Conservation (phyloP, 2,329 filamentous ascomycete genomes). For the Apiospora kogelbergensis region DNA sequence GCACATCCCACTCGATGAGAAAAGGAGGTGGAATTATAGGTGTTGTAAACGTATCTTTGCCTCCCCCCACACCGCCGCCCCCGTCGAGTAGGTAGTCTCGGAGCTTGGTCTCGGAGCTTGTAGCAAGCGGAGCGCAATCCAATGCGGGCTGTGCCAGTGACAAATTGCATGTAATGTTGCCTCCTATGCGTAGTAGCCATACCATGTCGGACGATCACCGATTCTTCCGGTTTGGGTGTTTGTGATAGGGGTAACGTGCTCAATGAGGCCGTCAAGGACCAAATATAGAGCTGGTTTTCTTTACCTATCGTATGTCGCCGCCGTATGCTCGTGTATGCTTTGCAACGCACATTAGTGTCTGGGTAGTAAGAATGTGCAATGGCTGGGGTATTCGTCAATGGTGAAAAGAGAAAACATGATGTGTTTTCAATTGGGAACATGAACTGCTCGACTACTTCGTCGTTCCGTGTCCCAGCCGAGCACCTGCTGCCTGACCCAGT, state of each 20-base stretch:
- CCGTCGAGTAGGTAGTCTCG: too few species aligned
- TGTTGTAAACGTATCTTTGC: too few species aligned
- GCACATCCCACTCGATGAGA: too few species aligned
- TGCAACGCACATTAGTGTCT: too few species aligned
- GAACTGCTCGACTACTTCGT: not conserved
- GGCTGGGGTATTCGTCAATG: not conserved
- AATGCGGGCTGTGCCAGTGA: not conserved
- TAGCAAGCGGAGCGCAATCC: not conserved
- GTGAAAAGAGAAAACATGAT: not conserved
- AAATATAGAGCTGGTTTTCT: not conserved
- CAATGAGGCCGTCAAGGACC: not conserved
- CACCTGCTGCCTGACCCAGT: constrained; percentile 25
- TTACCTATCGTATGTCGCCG: not conserved
- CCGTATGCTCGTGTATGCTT: too few species aligned
- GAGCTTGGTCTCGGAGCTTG: not conserved
- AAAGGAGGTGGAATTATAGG: too few species aligned
- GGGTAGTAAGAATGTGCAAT: not conserved
- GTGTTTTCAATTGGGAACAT: too few species aligned
- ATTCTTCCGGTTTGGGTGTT: not conserved
- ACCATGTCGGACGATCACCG: not conserved
- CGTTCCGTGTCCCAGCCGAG: constrained; percentile 22
- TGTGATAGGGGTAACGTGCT: not conserved
- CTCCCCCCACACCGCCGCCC: too few species aligned
- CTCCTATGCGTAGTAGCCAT: not conserved
- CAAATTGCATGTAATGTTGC: not conserved